Evolutionary conservation across 2,329 filamentous ascomycete genomes (phyloP).

Genomic region (Aschersonia sp.): DNA sequence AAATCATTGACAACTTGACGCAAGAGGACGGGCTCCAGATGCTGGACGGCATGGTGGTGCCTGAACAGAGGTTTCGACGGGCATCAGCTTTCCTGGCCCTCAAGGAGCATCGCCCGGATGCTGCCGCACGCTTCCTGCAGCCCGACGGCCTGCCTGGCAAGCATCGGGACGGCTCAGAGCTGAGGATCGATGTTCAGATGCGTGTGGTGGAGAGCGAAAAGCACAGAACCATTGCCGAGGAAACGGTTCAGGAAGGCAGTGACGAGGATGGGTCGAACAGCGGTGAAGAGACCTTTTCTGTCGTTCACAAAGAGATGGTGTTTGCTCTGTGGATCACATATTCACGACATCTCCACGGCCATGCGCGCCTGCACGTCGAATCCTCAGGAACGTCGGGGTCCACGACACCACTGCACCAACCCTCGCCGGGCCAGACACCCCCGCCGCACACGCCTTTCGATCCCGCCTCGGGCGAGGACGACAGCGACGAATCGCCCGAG

Average conservation of each 20-base stretch:
- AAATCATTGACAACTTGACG: conserved; percentile 63
- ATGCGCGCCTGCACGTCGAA: conserved; percentile 41
- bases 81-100: conserved; percentile 74
- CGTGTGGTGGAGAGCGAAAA: conserved; percentile 85
- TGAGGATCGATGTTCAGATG: conserved; percentile 94
- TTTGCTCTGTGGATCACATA: conserved; percentile 97
- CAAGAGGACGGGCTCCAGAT: conserved; percentile 76
- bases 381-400: conserved; percentile 49
- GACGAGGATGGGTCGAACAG: conserved; percentile 37
- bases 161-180: conserved; percentile 80
- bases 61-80: conserved; percentile 87
- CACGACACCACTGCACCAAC: conserved; percentile 62
- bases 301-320: conserved; percentile 58
- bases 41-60: conserved; percentile 88
- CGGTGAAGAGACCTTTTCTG: conserved; percentile 27
- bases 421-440: conserved; percentile 58
- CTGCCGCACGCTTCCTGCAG: conserved; percentile 62
- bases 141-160: conserved; percentile 73
- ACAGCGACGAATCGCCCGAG: conserved; percentile 7
- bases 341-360: conserved; percentile 74
- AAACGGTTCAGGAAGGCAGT: conserved; percentile 48
- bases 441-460: conserved; percentile 41
- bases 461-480: conserved; percentile 36
- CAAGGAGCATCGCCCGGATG: conserved; percentile 69
- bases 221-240: conserved; percentile 42